Evolutionary conservation across 139 green algal genomes (phyloP), one percentile per base, ranked within the genome.

Genomic region (Picochlorum sp.): DNA sequence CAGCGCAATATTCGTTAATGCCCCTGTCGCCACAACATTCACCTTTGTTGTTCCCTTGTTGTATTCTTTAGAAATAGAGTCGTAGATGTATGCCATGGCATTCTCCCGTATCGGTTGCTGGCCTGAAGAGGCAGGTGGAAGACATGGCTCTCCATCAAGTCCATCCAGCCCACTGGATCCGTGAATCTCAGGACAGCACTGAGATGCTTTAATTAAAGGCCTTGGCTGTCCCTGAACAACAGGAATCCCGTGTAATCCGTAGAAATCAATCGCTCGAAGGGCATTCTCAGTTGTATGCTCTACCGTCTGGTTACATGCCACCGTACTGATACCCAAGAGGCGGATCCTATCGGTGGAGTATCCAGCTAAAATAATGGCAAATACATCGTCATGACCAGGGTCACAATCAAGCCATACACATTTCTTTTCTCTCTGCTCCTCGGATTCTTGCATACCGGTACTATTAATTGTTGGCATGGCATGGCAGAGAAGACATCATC

Each of bases 141-240:
- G 57, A 13, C 34, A 41, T 14, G 34, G 34, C 6, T 37, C 49
- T 14, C 71, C 76, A 21, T 69, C 18, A 0, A 71, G 67, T 5
- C 63, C 66, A 59, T 82, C 77, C 20, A 95, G 66, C 5, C 92
- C 93, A 7, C 67, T 82, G 5, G 91, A 76, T 2, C 93, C 93
- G 59, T 98, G 93, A 16, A 98, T 97, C 64, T 97, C 89, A 20
- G 90, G 76, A 66, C 91, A 98, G 2, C 81, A 56, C 50, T 86
- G 38, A 1, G 79, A 68, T 0, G 64, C 37, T 15, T 88, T 69
- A 60, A 98, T 60, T 34, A 98, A 70, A 0, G 92, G 91, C 49
- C 65, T 82, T 9, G 63, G 51, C 11, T 85, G 75, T 13, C 92
- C 92, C 24, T 45, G 14, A 63, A 21, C n/a, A 57, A 45, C 54